Base-by-base conservation (phyloP, 441 rosid genomes). In the Populus tomentosa region DNA sequence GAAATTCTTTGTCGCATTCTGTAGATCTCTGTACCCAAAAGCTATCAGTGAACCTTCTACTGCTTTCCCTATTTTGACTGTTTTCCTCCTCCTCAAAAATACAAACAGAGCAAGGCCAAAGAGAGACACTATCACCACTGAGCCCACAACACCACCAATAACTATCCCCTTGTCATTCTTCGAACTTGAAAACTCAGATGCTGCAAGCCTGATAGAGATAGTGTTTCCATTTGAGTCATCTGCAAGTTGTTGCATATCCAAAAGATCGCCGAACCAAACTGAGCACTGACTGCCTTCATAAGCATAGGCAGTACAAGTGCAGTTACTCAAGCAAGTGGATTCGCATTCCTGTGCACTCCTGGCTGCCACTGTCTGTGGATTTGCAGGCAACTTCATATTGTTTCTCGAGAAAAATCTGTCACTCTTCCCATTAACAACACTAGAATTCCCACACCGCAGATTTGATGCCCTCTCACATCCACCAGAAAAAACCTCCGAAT, bases 11-110 rank as follows among this genome's bases (percentile, higher is more conserved):
- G 97, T 89, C 0, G 93, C 91, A 38, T 5, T 82, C 56, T 88
- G 91, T 72, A 94, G 71, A 65, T 94, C 93, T 80, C 87, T 84
- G 75, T 90, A 89, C 16, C 78, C 85, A 81, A 86, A 93, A 7
- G 92, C 90, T 76, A 84, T 53, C 74, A 93, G 79, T 26, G 92
- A 82, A 79, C 95, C 96, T 68, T 90, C 93, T 68, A 81, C 81
- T 1, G 75, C 70, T 79, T 78, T 85, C 74, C 82, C 81, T 40
- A 59, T 38, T 42, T 65, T 73, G 35, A 36, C 75, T 42, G 42
- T 78, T 73, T 74, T 84, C 72, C 78, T 86, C 83, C 82, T 79
- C 67, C 75, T 82, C 80, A 88, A 79, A 50, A 87, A n/a, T 0
- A 84, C 76, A 40, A 81, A 70, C 68, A 80, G 59, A 20, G 61